Evolutionary conservation across 1,284 basidiomycete genomes (phyloP).

Genomic region (Ganoderma leucocontextum): DNA sequence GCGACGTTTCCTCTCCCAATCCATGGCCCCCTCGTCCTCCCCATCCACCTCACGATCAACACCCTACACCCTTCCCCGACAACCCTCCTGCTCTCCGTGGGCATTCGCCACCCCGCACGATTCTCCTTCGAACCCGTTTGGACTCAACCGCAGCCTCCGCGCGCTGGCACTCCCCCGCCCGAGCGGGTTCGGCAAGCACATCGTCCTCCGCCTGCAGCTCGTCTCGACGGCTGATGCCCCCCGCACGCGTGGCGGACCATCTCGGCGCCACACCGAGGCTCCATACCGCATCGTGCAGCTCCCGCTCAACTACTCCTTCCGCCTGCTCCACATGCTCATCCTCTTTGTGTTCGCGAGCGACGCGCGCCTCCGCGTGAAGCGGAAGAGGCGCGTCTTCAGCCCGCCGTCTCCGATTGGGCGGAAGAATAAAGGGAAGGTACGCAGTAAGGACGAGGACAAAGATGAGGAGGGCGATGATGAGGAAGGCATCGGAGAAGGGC

Average conservation of each 20-base stretch:
- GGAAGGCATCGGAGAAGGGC: conserved; percentile 40
- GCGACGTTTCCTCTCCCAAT: conserved; percentile 30
- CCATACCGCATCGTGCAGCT: conserved; percentile 73
- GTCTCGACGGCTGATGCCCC: conserved; percentile 37
- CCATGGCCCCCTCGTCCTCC: conserved; percentile 25
- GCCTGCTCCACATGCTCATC: conserved; percentile 68
- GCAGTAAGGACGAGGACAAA: neutral
- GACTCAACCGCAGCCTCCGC: conserved; percentile 42
- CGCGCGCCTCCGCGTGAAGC: conserved; percentile 30
- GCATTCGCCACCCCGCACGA: conserved; percentile 45
- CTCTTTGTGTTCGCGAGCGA: conserved; percentile 65
- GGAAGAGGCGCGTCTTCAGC: conserved; percentile 20
- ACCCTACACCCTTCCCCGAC: conserved; percentile 35
- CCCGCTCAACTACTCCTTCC: conserved; percentile 73
- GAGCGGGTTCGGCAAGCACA: conserved; percentile 59
- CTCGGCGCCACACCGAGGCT: conserved; percentile 43
- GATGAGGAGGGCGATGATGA: conserved; percentile 10
- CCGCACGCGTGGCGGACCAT: conserved; percentile 32
- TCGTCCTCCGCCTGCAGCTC: conserved; percentile 73
- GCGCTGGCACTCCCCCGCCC: conserved; percentile 53
- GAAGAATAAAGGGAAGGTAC: conserved; percentile 6
- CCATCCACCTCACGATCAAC: conserved; percentile 29
- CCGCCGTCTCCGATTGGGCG: conserved; percentile 6
- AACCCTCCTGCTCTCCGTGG: conserved; percentile 29
- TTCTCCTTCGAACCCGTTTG: conserved; percentile 51